Percentiles rank a stretch among this genome's conserved stretches.
These are phyloP conservation scores for Lactarius trivialis DNA, from an alignment of 768 basidiomycete genomes.

Conservation along the genomic window DNA sequence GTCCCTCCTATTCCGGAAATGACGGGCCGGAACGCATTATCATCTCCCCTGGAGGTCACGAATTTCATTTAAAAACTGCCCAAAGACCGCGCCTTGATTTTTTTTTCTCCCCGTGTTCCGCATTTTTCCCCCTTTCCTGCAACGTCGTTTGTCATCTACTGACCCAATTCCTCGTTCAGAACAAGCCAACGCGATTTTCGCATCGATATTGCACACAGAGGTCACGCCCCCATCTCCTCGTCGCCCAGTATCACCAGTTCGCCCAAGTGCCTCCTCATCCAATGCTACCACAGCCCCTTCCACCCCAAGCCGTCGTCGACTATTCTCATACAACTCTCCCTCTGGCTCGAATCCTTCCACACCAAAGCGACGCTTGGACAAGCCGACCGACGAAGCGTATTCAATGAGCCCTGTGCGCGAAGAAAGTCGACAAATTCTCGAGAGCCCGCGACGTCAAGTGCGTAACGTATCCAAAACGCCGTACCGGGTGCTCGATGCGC, in stretches of 20 bases:
- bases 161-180: conserved; percentile 36
- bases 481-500: conserved; percentile 94
- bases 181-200: conserved; percentile 81
- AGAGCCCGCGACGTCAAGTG: conserved; percentile 74
- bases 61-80: neutral
- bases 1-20: neutral
- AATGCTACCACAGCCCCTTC: conserved; percentile 31
- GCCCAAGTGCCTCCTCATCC: conserved; percentile 27
- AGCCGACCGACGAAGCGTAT: conserved; percentile 82
- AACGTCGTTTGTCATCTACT: conserved; percentile 21
- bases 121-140: neutral
- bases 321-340: conserved; percentile 65
- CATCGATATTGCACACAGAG: conserved; percentile 67
- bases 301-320: conserved; percentile 47
- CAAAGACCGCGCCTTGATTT: neutral
- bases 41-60: neutral
- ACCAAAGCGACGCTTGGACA: conserved; percentile 62
- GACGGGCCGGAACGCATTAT: neutral
- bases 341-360: conserved; percentile 44
- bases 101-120: neutral
- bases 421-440: conserved; percentile 73
- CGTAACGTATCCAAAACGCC: conserved; percentile 90
- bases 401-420: conserved; percentile 85
- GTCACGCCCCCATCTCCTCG: conserved; percentile 66
- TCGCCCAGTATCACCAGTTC: conserved; percentile 51